Conservation (phyloP, 495 filamentous ascomycete genomes). For the Cercophora sp. region DNA sequence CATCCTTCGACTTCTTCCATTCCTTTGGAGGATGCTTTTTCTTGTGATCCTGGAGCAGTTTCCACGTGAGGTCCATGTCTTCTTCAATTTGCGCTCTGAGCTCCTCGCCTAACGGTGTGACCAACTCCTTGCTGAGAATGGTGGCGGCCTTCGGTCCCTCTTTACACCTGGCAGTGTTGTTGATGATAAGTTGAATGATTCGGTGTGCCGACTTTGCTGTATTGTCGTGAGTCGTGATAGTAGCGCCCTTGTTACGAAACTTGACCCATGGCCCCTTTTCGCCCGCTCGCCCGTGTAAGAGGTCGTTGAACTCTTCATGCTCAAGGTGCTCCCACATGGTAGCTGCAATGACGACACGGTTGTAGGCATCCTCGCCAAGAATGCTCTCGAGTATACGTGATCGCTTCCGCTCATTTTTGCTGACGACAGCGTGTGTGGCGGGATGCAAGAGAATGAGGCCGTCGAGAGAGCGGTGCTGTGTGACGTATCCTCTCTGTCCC, state of each 20-base stretch:
- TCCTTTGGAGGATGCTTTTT: background rate
- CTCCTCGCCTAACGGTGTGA: background rate
- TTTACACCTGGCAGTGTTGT: background rate
- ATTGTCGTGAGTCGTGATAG: background rate
- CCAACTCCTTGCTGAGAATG: background rate
- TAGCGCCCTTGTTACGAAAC: background rate
- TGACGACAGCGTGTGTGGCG: background rate
- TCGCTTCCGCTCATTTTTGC: background rate
- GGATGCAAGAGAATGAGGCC: conserved; percentile 1
- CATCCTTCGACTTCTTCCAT: background rate
- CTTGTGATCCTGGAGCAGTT: background rate
- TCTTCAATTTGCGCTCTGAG: background rate
- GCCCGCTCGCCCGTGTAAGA: background rate
- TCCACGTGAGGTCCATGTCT: background rate
- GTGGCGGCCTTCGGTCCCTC: background rate
- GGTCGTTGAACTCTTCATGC: background rate
- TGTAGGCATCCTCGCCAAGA: background rate
- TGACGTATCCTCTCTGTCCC: background rate
- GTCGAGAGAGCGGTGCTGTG: background rate
- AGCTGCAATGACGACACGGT: background rate
- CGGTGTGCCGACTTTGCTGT: background rate
- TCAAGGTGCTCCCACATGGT: background rate
- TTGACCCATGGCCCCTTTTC: background rate
- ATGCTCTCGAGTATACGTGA: background rate
- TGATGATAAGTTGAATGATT: background rate